phyloP scores from a whole-genome alignment of 2,329 filamentous ascomycete species.

The Bipolaris oryzae region DNA sequence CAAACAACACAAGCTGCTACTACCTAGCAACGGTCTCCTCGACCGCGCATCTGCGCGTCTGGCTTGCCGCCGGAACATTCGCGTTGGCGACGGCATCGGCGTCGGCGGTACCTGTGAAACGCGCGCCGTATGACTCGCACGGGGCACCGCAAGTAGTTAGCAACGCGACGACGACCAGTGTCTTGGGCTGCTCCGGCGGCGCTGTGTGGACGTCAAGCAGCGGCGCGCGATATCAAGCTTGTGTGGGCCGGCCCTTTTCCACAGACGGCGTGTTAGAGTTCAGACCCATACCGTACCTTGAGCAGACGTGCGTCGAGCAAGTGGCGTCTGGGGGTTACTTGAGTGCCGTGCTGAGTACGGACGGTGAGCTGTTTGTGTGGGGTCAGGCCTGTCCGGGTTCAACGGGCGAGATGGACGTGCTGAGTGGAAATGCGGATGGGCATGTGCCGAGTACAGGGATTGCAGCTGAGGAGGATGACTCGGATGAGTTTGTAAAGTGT shows the following conservation, averaged over 20 bases:
- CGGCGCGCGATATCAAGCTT: not conserved
- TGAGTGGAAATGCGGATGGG: conserved; percentile 6
- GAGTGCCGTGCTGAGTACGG: conserved; percentile 37
- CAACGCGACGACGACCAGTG: not conserved
- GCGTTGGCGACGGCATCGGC: not conserved
- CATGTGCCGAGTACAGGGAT: not conserved
- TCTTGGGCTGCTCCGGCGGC: not conserved
- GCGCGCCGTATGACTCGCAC: not conserved
- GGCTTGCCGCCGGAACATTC: not conserved
- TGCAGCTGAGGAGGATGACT: conserved; percentile 16
- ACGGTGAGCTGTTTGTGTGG: conserved; percentile 45
- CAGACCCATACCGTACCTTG: conserved; percentile 33
- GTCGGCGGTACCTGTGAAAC: not conserved
- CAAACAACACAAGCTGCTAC: not conserved
- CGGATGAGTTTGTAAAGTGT: conserved; percentile 40
- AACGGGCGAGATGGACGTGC: conserved; percentile 22
- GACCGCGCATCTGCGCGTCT: not conserved
- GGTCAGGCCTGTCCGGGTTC: conserved; percentile 37
- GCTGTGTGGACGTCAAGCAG: not conserved
- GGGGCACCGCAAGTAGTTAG: not conserved
- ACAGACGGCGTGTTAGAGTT: conserved; percentile 6
- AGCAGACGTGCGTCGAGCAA: conserved; percentile 27
- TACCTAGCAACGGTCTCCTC: conserved; percentile 5
- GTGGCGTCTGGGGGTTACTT: conserved; percentile 42
- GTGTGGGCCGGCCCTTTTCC: not conserved